Conservation (phyloP, 345 rosid genomes). For the Theobroma cacao region DNA sequence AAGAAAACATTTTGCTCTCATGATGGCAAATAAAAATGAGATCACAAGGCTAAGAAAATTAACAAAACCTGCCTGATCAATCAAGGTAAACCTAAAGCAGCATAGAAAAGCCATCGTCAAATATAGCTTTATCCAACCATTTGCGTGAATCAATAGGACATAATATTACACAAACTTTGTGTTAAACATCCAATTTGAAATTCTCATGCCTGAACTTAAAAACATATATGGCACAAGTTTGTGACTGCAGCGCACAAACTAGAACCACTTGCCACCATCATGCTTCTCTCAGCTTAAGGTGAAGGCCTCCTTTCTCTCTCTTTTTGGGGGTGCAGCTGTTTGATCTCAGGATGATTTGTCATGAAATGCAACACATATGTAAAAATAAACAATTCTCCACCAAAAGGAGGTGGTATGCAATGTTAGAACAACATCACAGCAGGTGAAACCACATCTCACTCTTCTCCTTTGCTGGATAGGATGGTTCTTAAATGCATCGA, state of each 20-base stretch:
- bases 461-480: not conserved
- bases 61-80: not conserved
- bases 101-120: not conserved
- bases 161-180: not conserved
- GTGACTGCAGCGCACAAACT: too few relatives aligned
- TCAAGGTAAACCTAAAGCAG: conserved; percentile 12
- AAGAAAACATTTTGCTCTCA: not conserved
- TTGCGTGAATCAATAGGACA: not conserved
- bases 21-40: not conserved
- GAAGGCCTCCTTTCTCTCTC: too few relatives aligned
- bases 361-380: too few relatives aligned
- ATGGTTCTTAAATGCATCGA: not conserved
- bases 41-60: not conserved
- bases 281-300: too few relatives aligned
- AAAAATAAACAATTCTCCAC: not conserved
- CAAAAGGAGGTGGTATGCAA: not conserved
- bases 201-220: too few relatives aligned
- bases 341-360: too few relatives aligned
- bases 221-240: too few relatives aligned
- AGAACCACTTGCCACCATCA: too few relatives aligned
- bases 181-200: conserved; percentile 2
- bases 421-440: not conserved
- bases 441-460: not conserved
- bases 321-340: too few relatives aligned
- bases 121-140: not conserved